These are phyloP conservation scores for Colletotrichum abscissum DNA, from an alignment of 2,329 filamentous ascomycete genomes.

Conservation along the genomic window DNA sequence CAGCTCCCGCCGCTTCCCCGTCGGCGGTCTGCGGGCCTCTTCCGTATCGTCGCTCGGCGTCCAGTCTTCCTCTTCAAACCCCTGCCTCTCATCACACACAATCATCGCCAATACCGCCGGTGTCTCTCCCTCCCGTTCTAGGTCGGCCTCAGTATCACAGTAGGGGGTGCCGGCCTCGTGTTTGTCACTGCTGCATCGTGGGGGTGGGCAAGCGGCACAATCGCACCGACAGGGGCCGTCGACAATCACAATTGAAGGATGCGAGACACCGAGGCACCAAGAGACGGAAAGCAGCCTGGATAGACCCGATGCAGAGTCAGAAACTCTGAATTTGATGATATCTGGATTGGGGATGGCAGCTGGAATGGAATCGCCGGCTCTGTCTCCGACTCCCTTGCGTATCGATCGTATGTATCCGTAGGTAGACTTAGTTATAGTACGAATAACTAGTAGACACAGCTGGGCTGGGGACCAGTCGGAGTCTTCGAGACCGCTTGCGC, in stretches of 20 bases:
- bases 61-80: background rate
- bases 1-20: constrained; percentile 32
- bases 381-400: constrained; percentile 22
- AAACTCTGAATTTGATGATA: background rate
- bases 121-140: background rate
- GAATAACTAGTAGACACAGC: background rate
- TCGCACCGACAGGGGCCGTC: background rate
- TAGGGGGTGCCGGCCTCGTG: background rate
- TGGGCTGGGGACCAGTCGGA: background rate
- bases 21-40: constrained; percentile 12
- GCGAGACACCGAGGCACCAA: background rate
- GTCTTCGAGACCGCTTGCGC: constrained; percentile 16
- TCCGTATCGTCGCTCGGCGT: background rate
- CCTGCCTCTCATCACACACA: background rate
- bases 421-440: background rate
- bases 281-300: background rate
- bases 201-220: constrained; percentile 14
- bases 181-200: constrained; percentile 25
- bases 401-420: background rate
- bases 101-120: background rate
- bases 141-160: background rate
- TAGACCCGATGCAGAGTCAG: background rate
- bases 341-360: background rate
- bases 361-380: constrained; percentile 20
- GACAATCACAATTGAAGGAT: background rate